phyloP scores from a whole-genome alignment of 768 basidiomycete genomes.

The Boletus edulis region DNA sequence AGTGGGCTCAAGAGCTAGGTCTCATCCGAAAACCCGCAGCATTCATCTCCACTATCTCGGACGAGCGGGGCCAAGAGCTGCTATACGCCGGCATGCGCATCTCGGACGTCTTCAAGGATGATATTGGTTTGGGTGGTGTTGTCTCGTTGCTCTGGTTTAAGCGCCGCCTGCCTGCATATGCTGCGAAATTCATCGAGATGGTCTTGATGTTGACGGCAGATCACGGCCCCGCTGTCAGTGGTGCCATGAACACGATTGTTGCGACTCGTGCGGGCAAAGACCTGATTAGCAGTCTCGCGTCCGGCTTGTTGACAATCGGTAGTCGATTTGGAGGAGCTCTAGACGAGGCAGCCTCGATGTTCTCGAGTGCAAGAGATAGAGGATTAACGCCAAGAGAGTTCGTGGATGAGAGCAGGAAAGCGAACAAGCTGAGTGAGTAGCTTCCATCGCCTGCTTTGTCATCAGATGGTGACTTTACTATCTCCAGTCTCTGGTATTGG shows the following conservation, averaged over 20 bases:
- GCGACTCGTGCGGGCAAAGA: conserved; percentile 99
- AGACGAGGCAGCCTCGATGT: conserved; percentile 96
- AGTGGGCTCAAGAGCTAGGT: conserved; percentile 98
- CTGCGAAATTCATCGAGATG: conserved; percentile 99
- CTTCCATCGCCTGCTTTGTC: not conserved
- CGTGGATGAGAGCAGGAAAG: conserved; percentile 89
- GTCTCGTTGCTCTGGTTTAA: conserved; percentile 98
- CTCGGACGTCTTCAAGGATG: conserved; percentile 97
- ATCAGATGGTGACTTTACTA: conserved; percentile 4
- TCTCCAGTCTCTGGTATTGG: conserved; percentile 89
- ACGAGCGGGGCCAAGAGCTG: conserved; percentile 98
- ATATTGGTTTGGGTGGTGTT: conserved; percentile 96
- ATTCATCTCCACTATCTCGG: conserved; percentile 98
- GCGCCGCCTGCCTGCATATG: conserved; percentile 86
- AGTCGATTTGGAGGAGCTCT: conserved; percentile 98
- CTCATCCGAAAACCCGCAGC: conserved; percentile 98
- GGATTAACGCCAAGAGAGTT: conserved; percentile 98
- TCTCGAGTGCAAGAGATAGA: conserved; percentile 86
- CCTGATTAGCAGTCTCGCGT: conserved; percentile 92
- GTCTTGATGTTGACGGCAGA: conserved; percentile 99
- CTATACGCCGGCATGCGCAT: conserved; percentile 99
- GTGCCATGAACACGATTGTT: conserved; percentile 99
- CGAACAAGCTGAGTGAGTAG: conserved; percentile 87
- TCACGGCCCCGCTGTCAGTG: conserved; percentile 97
- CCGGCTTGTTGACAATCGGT: conserved; percentile 96